Evolutionary conservation across 2,329 filamentous ascomycete genomes (phyloP).

Genomic region (Microsporum audouinii): DNA sequence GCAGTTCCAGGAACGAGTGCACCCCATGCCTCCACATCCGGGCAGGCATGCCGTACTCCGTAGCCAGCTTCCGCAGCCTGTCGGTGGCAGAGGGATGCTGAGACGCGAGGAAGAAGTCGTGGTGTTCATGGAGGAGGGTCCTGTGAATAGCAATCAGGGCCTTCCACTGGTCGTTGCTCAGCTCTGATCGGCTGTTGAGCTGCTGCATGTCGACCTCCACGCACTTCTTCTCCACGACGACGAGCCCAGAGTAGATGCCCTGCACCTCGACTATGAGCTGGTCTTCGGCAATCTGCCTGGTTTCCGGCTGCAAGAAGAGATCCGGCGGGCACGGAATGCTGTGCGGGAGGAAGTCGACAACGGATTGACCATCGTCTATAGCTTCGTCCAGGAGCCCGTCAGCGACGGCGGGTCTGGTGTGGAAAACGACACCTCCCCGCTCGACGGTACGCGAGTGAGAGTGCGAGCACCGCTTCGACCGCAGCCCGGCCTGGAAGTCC

Average conservation of each 20-base stretch:
- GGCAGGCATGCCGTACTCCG: constrained; percentile 72
- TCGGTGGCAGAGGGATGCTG: constrained; percentile 71
- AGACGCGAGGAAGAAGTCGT: constrained; percentile 75
- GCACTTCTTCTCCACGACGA: constrained; percentile 79
- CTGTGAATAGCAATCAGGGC: constrained; percentile 71
- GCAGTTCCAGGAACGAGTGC: constrained; percentile 66
- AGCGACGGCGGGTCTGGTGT: not conserved
- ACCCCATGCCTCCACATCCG: constrained; percentile 93
- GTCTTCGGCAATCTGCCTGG: constrained; percentile 60
- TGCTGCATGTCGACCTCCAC: constrained; percentile 67
- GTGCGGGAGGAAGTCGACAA: not conserved
- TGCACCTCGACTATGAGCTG: constrained; percentile 66
- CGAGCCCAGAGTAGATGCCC: constrained; percentile 57
- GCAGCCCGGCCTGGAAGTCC: not conserved
- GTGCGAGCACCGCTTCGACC: not conserved
- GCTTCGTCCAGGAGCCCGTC: not conserved
- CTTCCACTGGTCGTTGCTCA: constrained; percentile 66
- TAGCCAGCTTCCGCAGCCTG: constrained; percentile 54
- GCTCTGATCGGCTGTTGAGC: constrained; percentile 39
- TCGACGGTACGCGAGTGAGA: not conserved
- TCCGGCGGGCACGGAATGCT: not conserved
- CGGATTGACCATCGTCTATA: not conserved
- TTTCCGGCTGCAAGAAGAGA: constrained; percentile 44
- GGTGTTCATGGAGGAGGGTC: constrained; percentile 68
- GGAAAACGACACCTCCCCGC: not conserved